These are phyloP conservation scores for Scheffersomyces lignicola DNA, from an alignment of 1,139 yeast genomes.

Conservation along the genomic window DNA sequence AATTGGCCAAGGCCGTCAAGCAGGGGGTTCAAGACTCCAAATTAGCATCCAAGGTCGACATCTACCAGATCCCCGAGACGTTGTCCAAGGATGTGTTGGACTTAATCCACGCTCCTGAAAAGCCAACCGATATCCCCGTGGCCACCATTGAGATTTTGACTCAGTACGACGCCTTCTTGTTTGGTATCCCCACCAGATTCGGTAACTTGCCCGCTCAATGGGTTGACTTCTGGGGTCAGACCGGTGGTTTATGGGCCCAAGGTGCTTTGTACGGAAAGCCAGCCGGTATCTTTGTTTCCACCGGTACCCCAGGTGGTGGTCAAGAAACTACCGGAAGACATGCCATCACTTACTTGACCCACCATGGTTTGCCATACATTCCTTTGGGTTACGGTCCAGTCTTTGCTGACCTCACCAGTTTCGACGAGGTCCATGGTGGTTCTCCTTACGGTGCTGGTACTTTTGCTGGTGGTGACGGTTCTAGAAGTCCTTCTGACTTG, in stretches of 20 bases:
- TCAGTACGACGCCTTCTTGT: conserved; percentile 47
- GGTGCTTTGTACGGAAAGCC: conserved; percentile 51
- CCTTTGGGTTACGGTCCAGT: conserved; percentile 48
- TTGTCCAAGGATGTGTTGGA: conserved; percentile 41
- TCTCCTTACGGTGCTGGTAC: conserved; percentile 56
- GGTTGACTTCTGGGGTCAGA: conserved; percentile 42
- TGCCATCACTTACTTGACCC: conserved; percentile 38
- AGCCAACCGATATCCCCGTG: conserved; percentile 34
- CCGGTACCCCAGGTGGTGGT: conserved; percentile 51
- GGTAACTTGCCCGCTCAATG: conserved; percentile 51
- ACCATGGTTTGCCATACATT: conserved; percentile 52
- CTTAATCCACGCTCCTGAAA: conserved; percentile 42
- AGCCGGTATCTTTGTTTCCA: conserved; percentile 45
- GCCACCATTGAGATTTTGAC: conserved; percentile 39
- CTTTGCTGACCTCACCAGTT: conserved; percentile 31
- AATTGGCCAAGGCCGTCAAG: conserved; percentile 46
- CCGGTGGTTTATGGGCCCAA: conserved; percentile 52
- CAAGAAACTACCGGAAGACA: conserved; percentile 45
- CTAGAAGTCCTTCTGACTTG: conserved; percentile 40
- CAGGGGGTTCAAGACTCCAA: conserved; percentile 44
- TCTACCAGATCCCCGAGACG: conserved; percentile 52
- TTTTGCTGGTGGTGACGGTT: conserved; percentile 49
- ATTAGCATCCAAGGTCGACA: conserved; percentile 26
- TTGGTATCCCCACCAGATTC: conserved; percentile 54
- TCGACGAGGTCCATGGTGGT: conserved; percentile 46